A percentile compares a stretch with the other conserved stretches of the same genome.
Evolutionary conservation across 768 basidiomycete genomes (phyloP).

Genomic region (Terana coerulea): DNA sequence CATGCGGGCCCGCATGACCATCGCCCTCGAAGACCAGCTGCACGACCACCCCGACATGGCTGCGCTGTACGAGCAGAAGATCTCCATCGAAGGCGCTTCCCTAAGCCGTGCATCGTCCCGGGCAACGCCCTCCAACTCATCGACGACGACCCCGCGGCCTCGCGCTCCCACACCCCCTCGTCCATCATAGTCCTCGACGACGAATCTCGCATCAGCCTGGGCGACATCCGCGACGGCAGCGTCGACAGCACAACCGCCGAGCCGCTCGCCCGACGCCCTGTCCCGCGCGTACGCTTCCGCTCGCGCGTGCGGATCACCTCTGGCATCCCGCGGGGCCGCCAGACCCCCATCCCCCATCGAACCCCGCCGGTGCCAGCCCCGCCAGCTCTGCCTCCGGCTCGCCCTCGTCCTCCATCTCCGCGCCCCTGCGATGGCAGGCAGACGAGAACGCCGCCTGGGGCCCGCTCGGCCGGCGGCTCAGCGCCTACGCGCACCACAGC

Average conservation of each 20-base stretch:
- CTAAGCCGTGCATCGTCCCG: constrained; percentile 29
- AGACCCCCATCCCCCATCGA: constrained; percentile 5
- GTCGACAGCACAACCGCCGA: constrained; percentile 9
- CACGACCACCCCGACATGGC: constrained; percentile 14
- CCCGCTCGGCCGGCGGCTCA: constrained; percentile 57
- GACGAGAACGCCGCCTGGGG: constrained; percentile 54
- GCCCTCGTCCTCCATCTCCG: constrained; percentile 78
- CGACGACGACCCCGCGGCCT: constrained; percentile 27
- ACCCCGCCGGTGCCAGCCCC: constrained; percentile 39
- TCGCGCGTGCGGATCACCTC: constrained; percentile 77
- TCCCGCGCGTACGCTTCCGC: constrained; percentile 56
- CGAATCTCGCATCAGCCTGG: not conserved
- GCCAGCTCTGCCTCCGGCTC: constrained; percentile 58
- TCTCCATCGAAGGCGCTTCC: constrained; percentile 23
- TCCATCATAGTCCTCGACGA: constrained; percentile 21
- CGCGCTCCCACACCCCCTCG: constrained; percentile 22
- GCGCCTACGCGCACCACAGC: constrained; percentile 21
- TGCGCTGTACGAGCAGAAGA: constrained; percentile 21
- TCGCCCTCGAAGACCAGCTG: constrained; percentile 16
- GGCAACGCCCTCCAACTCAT: constrained; percentile 33
- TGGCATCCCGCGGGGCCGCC: constrained; percentile 51
- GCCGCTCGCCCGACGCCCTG: constrained; percentile 4
- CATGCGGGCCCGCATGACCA: constrained; percentile 14
- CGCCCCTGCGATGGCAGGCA: constrained; percentile 57
- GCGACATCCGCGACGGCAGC: constrained; percentile 1